A percentile compares a stretch with the other conserved stretches of the same genome.
Evolutionary conservation across 768 basidiomycete genomes (phyloP).

Genomic region (Calocera cornea): DNA sequence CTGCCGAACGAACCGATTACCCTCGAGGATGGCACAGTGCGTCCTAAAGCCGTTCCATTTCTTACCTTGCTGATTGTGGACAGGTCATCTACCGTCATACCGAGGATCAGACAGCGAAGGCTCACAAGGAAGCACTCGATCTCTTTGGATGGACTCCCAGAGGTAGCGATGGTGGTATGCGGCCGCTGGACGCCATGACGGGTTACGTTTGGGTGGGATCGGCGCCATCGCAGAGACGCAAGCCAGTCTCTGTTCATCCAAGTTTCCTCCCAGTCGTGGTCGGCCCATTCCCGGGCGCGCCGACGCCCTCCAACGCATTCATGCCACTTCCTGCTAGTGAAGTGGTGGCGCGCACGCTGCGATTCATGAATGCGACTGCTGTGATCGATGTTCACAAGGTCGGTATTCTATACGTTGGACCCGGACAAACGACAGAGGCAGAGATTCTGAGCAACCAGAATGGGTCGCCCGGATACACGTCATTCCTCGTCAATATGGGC

Average conservation of each 20-base stretch:
- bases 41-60: neutral
- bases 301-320: conserved; percentile 31
- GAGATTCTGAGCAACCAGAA: conserved; percentile 83
- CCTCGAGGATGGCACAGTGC: neutral
- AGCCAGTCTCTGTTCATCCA: conserved; percentile 73
- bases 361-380: conserved; percentile 65
- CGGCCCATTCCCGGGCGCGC: conserved; percentile 58
- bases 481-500: conserved; percentile 83
- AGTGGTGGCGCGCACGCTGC: conserved; percentile 43
- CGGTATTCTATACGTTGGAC: conserved; percentile 89
- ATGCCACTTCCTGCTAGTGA: conserved; percentile 37
- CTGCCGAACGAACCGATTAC: conserved; percentile 6
- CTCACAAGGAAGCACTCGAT: neutral
- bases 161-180: neutral
- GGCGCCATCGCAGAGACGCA: conserved; percentile 78
- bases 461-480: conserved; percentile 88
- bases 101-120: neutral
- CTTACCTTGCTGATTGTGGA: neutral
- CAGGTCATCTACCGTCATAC: neutral
- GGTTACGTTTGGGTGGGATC: conserved; percentile 81
- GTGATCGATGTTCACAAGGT: conserved; percentile 97
- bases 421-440: conserved; percentile 68
- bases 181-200: conserved; percentile 42
- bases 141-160: neutral
- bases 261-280: conserved; percentile 68